Evolutionary conservation across 495 filamentous ascomycete genomes (phyloP), one percentile per base, ranked within the genome.

Genomic region (Lasiosphaeria miniovina): DNA sequence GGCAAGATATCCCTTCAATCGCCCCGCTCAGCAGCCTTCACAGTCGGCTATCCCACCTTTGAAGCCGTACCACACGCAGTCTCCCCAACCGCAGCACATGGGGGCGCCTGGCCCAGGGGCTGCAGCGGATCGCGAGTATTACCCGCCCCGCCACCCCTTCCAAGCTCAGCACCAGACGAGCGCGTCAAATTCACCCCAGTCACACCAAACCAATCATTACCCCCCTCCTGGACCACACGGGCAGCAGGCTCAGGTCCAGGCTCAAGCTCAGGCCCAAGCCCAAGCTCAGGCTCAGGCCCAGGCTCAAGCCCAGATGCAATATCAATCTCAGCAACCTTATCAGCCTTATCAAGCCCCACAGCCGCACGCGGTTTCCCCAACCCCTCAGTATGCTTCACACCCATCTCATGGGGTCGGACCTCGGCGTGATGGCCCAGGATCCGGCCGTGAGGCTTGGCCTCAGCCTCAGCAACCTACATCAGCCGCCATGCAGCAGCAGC

Each of bases 31-130:
- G 12, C 69, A 67, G 32, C 69, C 71, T 8, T 65, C 75, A 14
- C 71, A 65, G 40, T 74, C 75, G 1, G 70, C 68, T 9, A 81
- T 81, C 53, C 77, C 78, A n/a, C 68, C 77, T 10, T 62, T 81
- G 43, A 81, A 81, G 64, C 78, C 77, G 17, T 75, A 75, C 49
- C 69, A 73, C 32, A 63, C 70, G 32, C 73, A 73, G 41, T 80
- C 78, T 3, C 77, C 78, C 32, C 75, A 77, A 54, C 54, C 73
- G 2, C 64, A 70, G 36, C 65, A 77, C 49, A 53, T 75, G 41
- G 73, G 65, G 34, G 70, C 68, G 11, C 72, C 75, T 15, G 71
- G 75, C 17, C 56, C 63, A 15, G 54, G 55, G 15, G 48, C 66
- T 0, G 65, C 57, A 3, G 60, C 61, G 12, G 71, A 76, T 38